A percentile compares a stretch with the other conserved stretches of the same genome.
These are phyloP conservation scores for Scalesia atractyloides DNA, from an alignment of 129 eudicot species.

Conservation along the genomic window DNA sequence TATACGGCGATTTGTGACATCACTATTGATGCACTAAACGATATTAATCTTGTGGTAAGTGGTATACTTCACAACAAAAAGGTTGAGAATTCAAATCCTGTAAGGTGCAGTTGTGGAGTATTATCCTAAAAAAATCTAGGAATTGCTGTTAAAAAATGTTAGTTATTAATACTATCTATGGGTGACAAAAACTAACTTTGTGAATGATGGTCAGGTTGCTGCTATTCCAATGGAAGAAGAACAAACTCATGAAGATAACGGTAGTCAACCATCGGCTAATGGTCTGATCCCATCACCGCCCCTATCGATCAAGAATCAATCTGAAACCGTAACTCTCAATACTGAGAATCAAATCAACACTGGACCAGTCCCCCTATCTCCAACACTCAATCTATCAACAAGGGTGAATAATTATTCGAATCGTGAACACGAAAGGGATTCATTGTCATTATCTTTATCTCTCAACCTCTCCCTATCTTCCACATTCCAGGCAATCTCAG, in stretches of 20 bases:
- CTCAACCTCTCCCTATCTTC: constrained; percentile 61
- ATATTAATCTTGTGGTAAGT: too few relatives aligned
- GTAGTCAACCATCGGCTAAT: constrained; percentile 4
- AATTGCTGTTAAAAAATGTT: background rate
- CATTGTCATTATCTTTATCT: constrained; percentile 50
- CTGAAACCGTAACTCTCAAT: constrained; percentile 24
- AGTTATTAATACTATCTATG: background rate
- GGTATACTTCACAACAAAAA: too few relatives aligned
- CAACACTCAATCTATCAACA: constrained; percentile 34
- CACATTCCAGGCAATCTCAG: constrained; percentile 37
- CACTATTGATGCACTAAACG: too few relatives aligned
- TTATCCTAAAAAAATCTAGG: too few relatives aligned
- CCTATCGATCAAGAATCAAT: constrained; percentile 36
- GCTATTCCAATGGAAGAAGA: constrained; percentile 58
- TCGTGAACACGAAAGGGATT: constrained; percentile 28
- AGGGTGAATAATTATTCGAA: constrained; percentile 32
- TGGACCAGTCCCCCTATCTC: constrained; percentile 35
- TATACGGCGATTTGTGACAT: too few relatives aligned
- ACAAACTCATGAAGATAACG: constrained; percentile 37
- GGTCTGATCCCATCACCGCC: constrained; percentile 42
- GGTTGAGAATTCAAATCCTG: too few relatives aligned
- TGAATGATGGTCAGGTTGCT: constrained; percentile 49
- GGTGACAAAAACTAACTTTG: constrained; percentile 3
- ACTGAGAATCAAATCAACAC: constrained; percentile 26
- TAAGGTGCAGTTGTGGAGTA: too few relatives aligned